Conservation (phyloP, 106 monocot species). For the Acorus calamus region DNA sequence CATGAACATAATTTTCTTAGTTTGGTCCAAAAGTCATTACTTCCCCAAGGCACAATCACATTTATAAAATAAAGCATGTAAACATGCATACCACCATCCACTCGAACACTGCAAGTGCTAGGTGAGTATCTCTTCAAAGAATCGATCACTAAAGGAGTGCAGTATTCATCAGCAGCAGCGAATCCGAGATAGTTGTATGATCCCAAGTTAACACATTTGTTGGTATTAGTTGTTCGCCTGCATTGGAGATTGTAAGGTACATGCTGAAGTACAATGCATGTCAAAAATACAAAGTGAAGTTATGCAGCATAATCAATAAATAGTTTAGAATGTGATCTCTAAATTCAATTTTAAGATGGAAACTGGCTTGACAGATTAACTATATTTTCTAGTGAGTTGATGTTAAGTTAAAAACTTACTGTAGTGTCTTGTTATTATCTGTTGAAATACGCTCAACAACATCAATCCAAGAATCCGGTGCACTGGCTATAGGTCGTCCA, state of each 20-base stretch:
- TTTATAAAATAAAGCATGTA: neutral
- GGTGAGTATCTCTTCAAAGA: constrained; percentile 80
- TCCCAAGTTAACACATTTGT: constrained; percentile 77
- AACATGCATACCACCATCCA: constrained; percentile 58
- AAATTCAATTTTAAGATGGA: no score
- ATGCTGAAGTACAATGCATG: no score
- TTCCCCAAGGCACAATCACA: no score
- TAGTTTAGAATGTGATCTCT: no score
- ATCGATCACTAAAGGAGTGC: constrained; percentile 83
- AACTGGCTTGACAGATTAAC: no score
- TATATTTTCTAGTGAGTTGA: no score
- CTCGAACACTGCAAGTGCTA: constrained; percentile 86
- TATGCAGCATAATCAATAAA: no score
- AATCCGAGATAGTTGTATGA: constrained; percentile 98
- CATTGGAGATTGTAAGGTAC: constrained; percentile 11
- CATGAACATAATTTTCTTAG: neutral
- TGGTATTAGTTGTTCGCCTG: constrained; percentile 68
- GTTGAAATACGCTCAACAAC: constrained; percentile 64
- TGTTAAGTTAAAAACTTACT: constrained; percentile 25
- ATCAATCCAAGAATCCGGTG: constrained; percentile 74
- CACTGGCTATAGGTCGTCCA: constrained; percentile 62
- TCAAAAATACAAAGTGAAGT: no score
- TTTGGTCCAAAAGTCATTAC: no score
- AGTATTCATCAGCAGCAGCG: constrained; percentile 90
- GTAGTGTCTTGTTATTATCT: constrained; percentile 70